Percentiles rank a stretch among this genome's conserved stretches.
phyloP scores from a whole-genome alignment of 108 stramenopile species.

The Mayamaea pseudoterrestris region DNA sequence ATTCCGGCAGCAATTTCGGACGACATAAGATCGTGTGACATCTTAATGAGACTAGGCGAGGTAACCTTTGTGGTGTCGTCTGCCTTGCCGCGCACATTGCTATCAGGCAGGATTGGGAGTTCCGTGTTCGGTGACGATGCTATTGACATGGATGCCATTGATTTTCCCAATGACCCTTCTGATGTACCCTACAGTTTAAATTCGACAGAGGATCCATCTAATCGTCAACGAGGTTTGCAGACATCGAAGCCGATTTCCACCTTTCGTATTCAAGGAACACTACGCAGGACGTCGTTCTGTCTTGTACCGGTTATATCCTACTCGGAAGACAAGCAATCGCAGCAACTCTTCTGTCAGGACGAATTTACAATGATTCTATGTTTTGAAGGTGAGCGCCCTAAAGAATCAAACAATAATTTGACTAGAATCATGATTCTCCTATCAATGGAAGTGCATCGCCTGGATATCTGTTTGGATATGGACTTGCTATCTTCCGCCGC shows the following conservation, averaged over 20 bases:
- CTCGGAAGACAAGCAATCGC: slow-evolving; percentile 14
- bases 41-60: slow-evolving; percentile 29
- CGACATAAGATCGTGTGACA: slow-evolving; percentile 39
- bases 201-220: slow-evolving; percentile 9
- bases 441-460: slow-evolving; percentile 33
- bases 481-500: slow-evolving; percentile 33
- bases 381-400: slow-evolving; percentile 41
- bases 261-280: slow-evolving; percentile 42
- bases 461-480: slow-evolving; percentile 36
- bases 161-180: slow-evolving; percentile 53
- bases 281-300: slow-evolving; percentile 30
- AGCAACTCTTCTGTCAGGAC: slow-evolving; percentile 31
- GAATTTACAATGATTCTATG: slow-evolving; percentile 42
- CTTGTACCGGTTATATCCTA: slow-evolving; percentile 32
- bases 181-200: slow-evolving; percentile 42
- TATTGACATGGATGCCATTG: slow-evolving; percentile 7
- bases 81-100: slow-evolving; percentile 46
- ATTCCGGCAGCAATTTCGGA: slow-evolving; percentile 36
- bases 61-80: slow-evolving; percentile 42
- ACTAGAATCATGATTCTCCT: slow-evolving; percentile 27
- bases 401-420: slow-evolving; percentile 3
- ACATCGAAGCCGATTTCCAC: slow-evolving; percentile 19
- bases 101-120: slow-evolving; percentile 42
- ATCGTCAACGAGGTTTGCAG: slow-evolving; percentile 7
- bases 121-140: slow-evolving; percentile 18